Conservation (phyloP, 768 basidiomycete species). For the Fomitopsis serialis region DNA sequence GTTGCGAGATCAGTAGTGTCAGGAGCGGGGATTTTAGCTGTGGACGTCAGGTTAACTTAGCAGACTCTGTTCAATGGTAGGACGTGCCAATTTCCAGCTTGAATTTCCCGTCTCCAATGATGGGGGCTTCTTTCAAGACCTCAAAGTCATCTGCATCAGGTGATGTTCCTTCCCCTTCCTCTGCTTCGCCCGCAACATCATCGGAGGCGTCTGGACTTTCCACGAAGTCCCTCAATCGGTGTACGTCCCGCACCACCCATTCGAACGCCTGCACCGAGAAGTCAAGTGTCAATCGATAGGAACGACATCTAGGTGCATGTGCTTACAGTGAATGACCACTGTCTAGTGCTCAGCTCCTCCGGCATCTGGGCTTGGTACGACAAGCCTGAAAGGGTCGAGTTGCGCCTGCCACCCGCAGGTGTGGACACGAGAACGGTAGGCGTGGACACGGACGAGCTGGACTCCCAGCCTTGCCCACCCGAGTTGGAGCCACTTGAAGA, state of each 20-base stretch:
- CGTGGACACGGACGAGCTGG: constrained; percentile 17
- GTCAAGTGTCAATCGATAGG: not conserved
- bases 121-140: constrained; percentile 57
- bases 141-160: constrained; percentile 46
- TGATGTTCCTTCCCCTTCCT: constrained; percentile 23
- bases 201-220: constrained; percentile 29
- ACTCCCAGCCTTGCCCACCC: constrained; percentile 22
- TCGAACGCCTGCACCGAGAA: constrained; percentile 53
- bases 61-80: not conserved
- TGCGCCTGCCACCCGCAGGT: constrained; percentile 7
- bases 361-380: constrained; percentile 8
- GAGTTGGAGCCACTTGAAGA: constrained; percentile 17
- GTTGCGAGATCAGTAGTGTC: constrained; percentile 6
- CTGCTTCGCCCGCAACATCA: constrained; percentile 15
- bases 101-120: constrained; percentile 63
- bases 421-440: constrained; percentile 17
- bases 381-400: constrained; percentile 8
- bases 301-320: not conserved
- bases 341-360: constrained; percentile 47
- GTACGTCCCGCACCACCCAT: constrained; percentile 58
- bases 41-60: not conserved
- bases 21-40: constrained; percentile 11
- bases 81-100: constrained; percentile 64
- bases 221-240: constrained; percentile 51
- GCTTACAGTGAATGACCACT: constrained; percentile 62